These are phyloP conservation scores for Peronosclerospora sorghi DNA, from an alignment of 352 stramenopile species.

Conservation along the genomic window DNA sequence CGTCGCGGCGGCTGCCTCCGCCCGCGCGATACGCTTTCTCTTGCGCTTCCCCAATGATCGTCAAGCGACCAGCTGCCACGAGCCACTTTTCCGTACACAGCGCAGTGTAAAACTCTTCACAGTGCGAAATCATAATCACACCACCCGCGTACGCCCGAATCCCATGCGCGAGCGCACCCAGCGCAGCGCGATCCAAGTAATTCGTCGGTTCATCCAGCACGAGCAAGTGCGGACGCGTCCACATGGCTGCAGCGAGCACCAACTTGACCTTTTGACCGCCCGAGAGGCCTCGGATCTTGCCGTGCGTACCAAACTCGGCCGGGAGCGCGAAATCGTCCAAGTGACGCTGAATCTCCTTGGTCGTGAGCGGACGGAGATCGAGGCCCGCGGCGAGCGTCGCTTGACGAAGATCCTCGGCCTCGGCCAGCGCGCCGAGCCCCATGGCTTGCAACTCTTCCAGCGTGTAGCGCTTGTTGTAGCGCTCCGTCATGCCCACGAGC, in stretches of 20 bases:
- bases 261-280: constrained; percentile 78
- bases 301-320: constrained; percentile 70
- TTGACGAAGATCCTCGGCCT: constrained; percentile 56
- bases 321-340: constrained; percentile 60
- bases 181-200: constrained; percentile 65
- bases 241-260: constrained; percentile 70
- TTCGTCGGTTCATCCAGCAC: constrained; percentile 86
- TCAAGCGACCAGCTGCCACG: constrained; percentile 49
- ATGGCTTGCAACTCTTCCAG: constrained; percentile 59
- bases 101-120: constrained; percentile 75
- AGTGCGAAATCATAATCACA: constrained; percentile 78
- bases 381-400: constrained; percentile 41
- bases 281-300: constrained; percentile 68
- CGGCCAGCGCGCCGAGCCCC: constrained; percentile 49
- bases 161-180: constrained; percentile 48
- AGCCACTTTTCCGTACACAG: constrained; percentile 71
- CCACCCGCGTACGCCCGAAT: constrained; percentile 63
- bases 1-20: constrained; percentile 31
- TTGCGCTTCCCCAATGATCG: constrained; percentile 57
- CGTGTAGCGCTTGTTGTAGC: constrained; percentile 58
- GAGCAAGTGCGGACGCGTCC: constrained; percentile 77
- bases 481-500: constrained; percentile 65
- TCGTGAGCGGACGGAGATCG: constrained; percentile 51
- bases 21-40: constrained; percentile 48
- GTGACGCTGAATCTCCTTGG: constrained; percentile 63